A percentile compares a stretch with the other conserved stretches of the same genome.
Evolutionary conservation across 306 rosid species (phyloP).

Genomic region (Rosa persica): DNA sequence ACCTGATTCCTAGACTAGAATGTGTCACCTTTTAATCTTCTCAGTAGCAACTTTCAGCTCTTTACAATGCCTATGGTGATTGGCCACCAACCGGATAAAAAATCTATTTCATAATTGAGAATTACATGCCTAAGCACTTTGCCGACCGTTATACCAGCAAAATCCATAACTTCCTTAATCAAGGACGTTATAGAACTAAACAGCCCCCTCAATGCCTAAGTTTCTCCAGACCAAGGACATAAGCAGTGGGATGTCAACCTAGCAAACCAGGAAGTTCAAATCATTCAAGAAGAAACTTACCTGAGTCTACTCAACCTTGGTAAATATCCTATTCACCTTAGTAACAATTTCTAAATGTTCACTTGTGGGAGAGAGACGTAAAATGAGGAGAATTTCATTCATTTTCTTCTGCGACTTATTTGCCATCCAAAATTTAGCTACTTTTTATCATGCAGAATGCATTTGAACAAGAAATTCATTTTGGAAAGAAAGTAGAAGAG

Average conservation of each 20-base stretch:
- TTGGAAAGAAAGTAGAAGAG: neutral
- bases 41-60: neutral
- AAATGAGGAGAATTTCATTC: neutral
- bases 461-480: neutral
- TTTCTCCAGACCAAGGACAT: neutral
- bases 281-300: neutral
- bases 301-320: neutral
- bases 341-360: neutral
- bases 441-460: neutral
- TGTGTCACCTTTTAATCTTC: neutral
- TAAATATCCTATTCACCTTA: neutral
- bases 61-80: neutral
- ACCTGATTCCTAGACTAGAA: neutral
- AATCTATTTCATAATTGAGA: no score
- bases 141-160: neutral
- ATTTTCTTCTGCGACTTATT: neutral
- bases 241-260: neutral
- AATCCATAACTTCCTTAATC: neutral
- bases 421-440: neutral
- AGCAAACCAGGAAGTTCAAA: conserved; percentile 1
- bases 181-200: neutral
- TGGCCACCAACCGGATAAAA: neutral
- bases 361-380: neutral
- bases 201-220: neutral
- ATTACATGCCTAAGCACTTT: neutral